phyloP scores from a whole-genome alignment of 2,329 filamentous ascomycete genomes.

The Thermomyces lanuginosus region DNA sequence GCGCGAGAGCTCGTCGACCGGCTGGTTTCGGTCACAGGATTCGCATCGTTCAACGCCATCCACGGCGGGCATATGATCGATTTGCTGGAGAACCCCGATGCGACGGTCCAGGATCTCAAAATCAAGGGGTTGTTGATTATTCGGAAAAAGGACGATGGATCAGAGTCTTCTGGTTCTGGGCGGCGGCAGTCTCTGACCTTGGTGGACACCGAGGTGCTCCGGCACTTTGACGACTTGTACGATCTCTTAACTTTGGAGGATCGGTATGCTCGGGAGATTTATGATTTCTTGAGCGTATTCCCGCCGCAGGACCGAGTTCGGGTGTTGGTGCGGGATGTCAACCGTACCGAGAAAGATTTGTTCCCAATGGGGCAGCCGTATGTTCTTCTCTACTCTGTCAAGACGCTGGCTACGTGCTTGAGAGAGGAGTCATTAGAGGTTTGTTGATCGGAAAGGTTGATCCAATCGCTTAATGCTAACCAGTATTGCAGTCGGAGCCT shows the following conservation, averaged over 20 bases:
- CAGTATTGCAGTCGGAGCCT: conserved; percentile 13
- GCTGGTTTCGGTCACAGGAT: conserved; percentile 53
- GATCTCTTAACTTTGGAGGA: conserved; percentile 61
- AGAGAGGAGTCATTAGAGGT: conserved; percentile 27
- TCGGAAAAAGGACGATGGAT: conserved; percentile 38
- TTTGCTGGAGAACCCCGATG: conserved; percentile 41
- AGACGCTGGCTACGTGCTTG: conserved; percentile 49
- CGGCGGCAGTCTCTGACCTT: conserved; percentile 37
- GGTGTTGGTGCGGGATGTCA: conserved; percentile 39
- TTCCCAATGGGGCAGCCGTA: conserved; percentile 56
- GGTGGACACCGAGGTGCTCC: conserved; percentile 63
- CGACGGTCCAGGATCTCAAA: conserved; percentile 51
- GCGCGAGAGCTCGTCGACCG: conserved; percentile 51
- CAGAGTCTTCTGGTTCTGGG: conserved; percentile 13
- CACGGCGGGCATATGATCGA: conserved; percentile 51
- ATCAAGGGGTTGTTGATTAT: conserved; percentile 50
- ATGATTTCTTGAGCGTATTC: conserved; percentile 52
- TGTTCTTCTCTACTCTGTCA: conserved; percentile 56
- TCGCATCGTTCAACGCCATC: conserved; percentile 59
- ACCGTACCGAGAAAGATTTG: conserved; percentile 41
- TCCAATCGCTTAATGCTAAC: neutral
- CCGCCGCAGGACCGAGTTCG: conserved; percentile 50
- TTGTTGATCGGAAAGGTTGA: conserved; percentile 1
- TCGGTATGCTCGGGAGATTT: conserved; percentile 53
- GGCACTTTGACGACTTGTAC: conserved; percentile 73